Evolutionary conservation across 176 grass and related monocot genomes (phyloP), one percentile per base, ranked within the genome.

Genomic region (Rhynchospora breviuscula): DNA sequence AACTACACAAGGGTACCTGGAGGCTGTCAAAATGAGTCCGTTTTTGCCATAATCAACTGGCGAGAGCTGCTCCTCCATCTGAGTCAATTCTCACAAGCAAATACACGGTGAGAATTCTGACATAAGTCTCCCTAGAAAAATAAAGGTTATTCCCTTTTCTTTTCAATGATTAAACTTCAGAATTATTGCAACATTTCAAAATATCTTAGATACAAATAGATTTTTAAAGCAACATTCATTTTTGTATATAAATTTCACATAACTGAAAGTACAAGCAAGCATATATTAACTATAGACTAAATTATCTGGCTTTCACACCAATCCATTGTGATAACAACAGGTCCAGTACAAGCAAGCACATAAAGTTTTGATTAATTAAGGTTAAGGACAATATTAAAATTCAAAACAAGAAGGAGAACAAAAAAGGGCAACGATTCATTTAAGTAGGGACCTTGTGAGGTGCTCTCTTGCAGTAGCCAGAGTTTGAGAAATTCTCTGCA

Each of bases 401-500:
- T 57, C 51, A 57, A 5, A 35, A 78, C 45, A 77, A 18, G 12
- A 57, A 8, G 5, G 7, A 33, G 13, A 33, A 78, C 51, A 12
- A 35, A 21, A 85, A 75, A 54, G 15, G n/a, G 6, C 29, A 44
- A 68, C 33, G 23, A 62, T 81, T 97, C 81, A 97, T 87, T 97
- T 97, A 47, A 97, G 94, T 62, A 97, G 94, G 80, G 94, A 97
- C 91, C 94, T 93, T 35, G 94, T 89, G 18, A 97, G 56, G 81
- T 93, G 91, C 86, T 97, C 94, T 86, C 86, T 88, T 78, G 94
- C 91, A 83, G 91, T 97, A 59, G 91, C 91, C 59, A 97, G 67
- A 3, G 94, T 89, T 86, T 97, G 94, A 78, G 94, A 79, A 89
- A 97, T 97, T 10, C 87, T 97, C 94, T 97, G 88, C 70, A n/a